Percentiles rank a stretch among this genome's conserved stretches.
These are phyloP conservation scores for Simplicillium aogashimaense DNA, from an alignment of 2,329 filamentous ascomycete genomes.

Conservation along the genomic window DNA sequence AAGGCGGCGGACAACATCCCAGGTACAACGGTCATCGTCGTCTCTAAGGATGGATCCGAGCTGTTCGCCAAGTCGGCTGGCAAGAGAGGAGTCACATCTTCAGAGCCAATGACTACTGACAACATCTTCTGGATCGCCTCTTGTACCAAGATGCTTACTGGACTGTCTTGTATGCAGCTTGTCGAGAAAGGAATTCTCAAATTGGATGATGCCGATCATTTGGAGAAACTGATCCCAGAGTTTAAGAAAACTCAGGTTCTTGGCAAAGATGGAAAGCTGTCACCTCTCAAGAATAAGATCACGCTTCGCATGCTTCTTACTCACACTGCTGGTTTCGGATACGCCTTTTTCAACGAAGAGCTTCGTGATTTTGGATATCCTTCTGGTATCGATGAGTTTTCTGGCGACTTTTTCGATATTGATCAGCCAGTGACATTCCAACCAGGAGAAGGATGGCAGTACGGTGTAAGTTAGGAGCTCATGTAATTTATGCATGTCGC, in stretches of 20 bases:
- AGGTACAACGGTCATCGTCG: constrained; percentile 32
- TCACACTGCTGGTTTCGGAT: constrained; percentile 48
- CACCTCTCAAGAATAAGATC: constrained; percentile 36
- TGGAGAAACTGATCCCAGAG: constrained; percentile 39
- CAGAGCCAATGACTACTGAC: constrained; percentile 47
- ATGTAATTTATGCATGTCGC: background rate
- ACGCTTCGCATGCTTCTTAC: constrained; percentile 47
- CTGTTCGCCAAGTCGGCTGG: constrained; percentile 38
- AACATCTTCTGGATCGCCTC: constrained; percentile 51
- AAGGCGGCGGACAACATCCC: constrained; percentile 20
- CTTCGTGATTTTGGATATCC: constrained; percentile 37
- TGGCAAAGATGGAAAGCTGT: constrained; percentile 22
- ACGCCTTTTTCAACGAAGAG: constrained; percentile 41
- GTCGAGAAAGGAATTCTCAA: constrained; percentile 39
- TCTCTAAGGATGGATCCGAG: constrained; percentile 24
- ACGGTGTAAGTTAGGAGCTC: constrained; percentile 34
- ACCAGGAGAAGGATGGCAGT: constrained; percentile 52
- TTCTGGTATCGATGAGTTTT: constrained; percentile 46
- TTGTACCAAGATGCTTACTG: constrained; percentile 45
- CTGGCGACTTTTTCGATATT: constrained; percentile 40
- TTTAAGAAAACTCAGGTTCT: constrained; percentile 36
- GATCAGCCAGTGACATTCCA: constrained; percentile 48
- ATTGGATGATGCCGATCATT: constrained; percentile 35
- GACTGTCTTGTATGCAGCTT: constrained; percentile 45
- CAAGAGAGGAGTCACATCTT: constrained; percentile 27